These are phyloP conservation scores for Tricholomella constricta DNA, from an alignment of 768 basidiomycete genomes.

Conservation along the genomic window DNA sequence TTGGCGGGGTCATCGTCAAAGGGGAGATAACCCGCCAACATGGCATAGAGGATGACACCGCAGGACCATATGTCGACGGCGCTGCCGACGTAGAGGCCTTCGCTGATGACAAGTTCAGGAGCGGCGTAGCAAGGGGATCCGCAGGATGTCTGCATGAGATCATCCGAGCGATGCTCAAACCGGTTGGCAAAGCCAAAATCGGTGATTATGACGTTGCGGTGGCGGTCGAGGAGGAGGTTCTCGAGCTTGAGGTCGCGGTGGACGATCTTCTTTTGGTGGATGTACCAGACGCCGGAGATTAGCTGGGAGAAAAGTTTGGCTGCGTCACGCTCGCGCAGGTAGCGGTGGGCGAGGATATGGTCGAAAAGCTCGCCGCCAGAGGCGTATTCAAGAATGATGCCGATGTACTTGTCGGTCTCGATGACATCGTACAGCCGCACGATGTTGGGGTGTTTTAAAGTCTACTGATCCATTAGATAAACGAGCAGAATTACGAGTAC, in stretches of 20 bases:
- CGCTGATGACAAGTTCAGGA: conserved; percentile 95
- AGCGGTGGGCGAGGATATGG: conserved; percentile 96
- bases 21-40: conserved; percentile 97
- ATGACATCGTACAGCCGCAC: conserved; percentile 98
- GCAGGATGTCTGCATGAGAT: conserved; percentile 98
- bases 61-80: conserved; percentile 99
- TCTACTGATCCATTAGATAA: conserved; percentile 46
- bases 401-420: conserved; percentile 99
- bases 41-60: conserved; percentile 94
- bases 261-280: conserved; percentile 98
- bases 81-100: conserved; percentile 94
- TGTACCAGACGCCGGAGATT: conserved; percentile 98
- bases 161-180: conserved; percentile 89
- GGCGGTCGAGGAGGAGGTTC: conserved; percentile 94
- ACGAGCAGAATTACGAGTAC: background rate
- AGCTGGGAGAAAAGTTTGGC: conserved; percentile 97
- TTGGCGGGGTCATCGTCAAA: conserved; percentile 99
- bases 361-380: conserved; percentile 99
- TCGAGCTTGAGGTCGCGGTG: conserved; percentile 99
- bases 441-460: conserved; percentile 96
- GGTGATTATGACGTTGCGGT: conserved; percentile 98
- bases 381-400: conserved; percentile 98
- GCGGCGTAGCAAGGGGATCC: conserved; percentile 98
- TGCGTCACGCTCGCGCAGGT: conserved; percentile 92
- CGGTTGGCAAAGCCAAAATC: conserved; percentile 99